Percentiles rank a stretch among this genome's conserved stretches.
These are phyloP conservation scores for Cucumis cinereus DNA, from an alignment of 306 rosid genomes.

Conservation along the genomic window DNA sequence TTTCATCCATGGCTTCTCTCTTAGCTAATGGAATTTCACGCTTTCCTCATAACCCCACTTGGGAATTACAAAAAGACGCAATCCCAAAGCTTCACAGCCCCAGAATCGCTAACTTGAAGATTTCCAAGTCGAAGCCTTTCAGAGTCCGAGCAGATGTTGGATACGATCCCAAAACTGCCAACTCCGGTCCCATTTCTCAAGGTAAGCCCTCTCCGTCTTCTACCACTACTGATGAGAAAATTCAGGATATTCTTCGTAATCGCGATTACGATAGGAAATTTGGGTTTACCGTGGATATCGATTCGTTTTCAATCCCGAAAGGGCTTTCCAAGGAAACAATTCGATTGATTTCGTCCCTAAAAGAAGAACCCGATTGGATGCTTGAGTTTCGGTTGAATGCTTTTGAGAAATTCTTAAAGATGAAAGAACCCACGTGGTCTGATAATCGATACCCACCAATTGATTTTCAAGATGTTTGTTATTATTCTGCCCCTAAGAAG, in stretches of 20 bases:
- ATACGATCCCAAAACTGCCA: slow-evolving; percentile 20
- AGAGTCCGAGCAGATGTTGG: slow-evolving; percentile 50
- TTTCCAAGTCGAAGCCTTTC: slow-evolving; percentile 15
- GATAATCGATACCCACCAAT: slow-evolving; percentile 50
- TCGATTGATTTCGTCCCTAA: slow-evolving; percentile 42
- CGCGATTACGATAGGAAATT: slow-evolving; percentile 70
- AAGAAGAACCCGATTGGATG: slow-evolving; percentile 87
- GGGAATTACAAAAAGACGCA: slow-evolving; percentile 23
- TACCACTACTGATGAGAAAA: slow-evolving; percentile 36
- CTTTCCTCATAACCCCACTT: slow-evolving; percentile 38
- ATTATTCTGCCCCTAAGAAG: slow-evolving; percentile 76
- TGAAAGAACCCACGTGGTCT: slow-evolving; percentile 78
- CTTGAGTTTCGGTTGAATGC: slow-evolving; percentile 63
- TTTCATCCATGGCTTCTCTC: slow-evolving; percentile 57
- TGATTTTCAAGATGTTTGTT: slow-evolving; percentile 61
- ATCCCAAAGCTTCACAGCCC: slow-evolving; percentile 17
- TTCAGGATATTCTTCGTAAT: slow-evolving; percentile 66
- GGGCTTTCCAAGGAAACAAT: slow-evolving; percentile 62
- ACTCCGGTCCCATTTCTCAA: slow-evolving; percentile 12
- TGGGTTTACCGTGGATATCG: slow-evolving; percentile 58
- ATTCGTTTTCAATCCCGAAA: slow-evolving; percentile 69
- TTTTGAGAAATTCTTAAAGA: slow-evolving; percentile 41
- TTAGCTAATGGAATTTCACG: slow-evolving; percentile 46
- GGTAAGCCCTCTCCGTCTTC: slow-evolving; percentile 24
- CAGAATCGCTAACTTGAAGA: slow-evolving; percentile 11